phyloP scores from a whole-genome alignment of 768 basidiomycete species.

The Russula griseocarnosa region DNA sequence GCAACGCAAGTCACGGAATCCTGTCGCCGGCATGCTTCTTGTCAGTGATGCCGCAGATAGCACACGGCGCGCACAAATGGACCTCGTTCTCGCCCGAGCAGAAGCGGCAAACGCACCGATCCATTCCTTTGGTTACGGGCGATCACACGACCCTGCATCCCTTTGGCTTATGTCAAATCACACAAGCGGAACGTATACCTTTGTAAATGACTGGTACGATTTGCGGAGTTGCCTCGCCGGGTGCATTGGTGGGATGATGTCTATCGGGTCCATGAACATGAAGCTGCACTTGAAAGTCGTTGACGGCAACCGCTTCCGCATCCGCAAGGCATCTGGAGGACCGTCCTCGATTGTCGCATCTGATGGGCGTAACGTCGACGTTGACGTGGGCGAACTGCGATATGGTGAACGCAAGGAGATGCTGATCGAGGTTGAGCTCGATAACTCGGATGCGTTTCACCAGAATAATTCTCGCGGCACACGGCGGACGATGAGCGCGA shows the following conservation, averaged over 20 bases:
- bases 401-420: constrained; percentile 98
- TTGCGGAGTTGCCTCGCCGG: constrained; percentile 89
- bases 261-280: constrained; percentile 88
- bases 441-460: constrained; percentile 53
- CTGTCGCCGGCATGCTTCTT: constrained; percentile 86
- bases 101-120: constrained; percentile 97
- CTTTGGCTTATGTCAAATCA: constrained; percentile 99
- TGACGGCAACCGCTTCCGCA: constrained; percentile 84
- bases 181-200: constrained; percentile 95
- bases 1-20: constrained; percentile 89
- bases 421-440: constrained; percentile 91
- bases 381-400: constrained; percentile 89
- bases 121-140: constrained; percentile 95
- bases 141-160: constrained; percentile 94
- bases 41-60: constrained; percentile 91
- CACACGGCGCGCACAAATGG: constrained; percentile 95
- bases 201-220: constrained; percentile 97
- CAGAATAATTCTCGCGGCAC: constrained; percentile 22
- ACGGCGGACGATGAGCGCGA: constrained; percentile 58
- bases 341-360: constrained; percentile 79
- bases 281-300: constrained; percentile 93
- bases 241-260: constrained; percentile 95
- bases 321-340: constrained; percentile 91
- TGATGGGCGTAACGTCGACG: constrained; percentile 93
- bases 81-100: constrained; percentile 91